These are phyloP conservation scores for Phytophthora melonis DNA, from an alignment of 352 stramenopile species.

Conservation along the genomic window DNA sequence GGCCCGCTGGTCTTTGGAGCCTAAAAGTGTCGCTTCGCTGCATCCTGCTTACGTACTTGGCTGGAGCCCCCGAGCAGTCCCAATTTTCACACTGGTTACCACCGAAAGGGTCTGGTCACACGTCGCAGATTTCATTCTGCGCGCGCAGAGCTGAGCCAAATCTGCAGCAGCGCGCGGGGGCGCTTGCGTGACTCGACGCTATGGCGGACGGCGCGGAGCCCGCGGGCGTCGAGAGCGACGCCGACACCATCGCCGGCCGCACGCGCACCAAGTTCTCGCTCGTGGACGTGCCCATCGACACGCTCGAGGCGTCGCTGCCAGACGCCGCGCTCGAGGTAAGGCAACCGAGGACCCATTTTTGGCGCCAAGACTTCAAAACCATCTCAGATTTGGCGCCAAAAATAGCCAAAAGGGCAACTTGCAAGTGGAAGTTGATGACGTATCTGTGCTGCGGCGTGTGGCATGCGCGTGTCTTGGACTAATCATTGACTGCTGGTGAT, in stretches of 20 bases:
- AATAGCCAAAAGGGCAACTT: constrained; percentile 10
- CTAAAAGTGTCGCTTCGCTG: constrained; percentile 30
- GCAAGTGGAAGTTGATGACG: constrained; percentile 4
- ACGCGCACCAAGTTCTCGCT: constrained; percentile 84
- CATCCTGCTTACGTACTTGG: constrained; percentile 22
- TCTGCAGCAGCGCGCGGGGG: constrained; percentile 4
- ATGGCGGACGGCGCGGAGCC: constrained; percentile 19
- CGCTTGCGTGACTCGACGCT: not conserved
- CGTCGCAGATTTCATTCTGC: constrained; percentile 31
- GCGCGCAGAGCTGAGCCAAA: constrained; percentile 16
- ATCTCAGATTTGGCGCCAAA: constrained; percentile 40
- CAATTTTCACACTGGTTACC: not conserved
- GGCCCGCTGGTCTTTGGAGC: not conserved
- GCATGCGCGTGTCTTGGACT: not conserved
- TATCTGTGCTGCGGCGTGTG: not conserved
- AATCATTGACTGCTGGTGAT: constrained; percentile 19
- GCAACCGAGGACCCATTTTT: constrained; percentile 7
- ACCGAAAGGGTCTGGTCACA: constrained; percentile 17
- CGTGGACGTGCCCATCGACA: constrained; percentile 77
- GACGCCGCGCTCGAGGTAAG: constrained; percentile 45
- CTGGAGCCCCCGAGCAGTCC: not conserved
- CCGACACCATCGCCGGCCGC: constrained; percentile 72
- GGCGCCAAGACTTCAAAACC: constrained; percentile 23
- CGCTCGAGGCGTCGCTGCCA: constrained; percentile 68
- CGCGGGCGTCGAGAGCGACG: constrained; percentile 13